Base-by-base conservation (phyloP, 2,329 filamentous ascomycete species). In the Cordyceps tenuipes region DNA sequence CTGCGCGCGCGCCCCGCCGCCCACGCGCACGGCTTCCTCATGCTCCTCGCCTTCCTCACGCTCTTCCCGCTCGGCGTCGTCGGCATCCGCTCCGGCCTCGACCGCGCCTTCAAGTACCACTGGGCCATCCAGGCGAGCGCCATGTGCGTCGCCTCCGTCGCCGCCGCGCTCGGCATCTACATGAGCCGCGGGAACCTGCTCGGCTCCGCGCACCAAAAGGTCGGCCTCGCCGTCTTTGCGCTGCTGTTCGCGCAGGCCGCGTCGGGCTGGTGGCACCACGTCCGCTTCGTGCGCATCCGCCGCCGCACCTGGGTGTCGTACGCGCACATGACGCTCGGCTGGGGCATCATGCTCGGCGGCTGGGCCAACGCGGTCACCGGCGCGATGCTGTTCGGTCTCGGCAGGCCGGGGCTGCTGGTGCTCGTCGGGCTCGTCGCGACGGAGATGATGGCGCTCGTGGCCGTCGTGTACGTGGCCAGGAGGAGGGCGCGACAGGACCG, bases 301-400 rank as follows among this genome's bases (percentile, higher is more conserved):
- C 56, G 57, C 9, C 61, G 61, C 34, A 62, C 61, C 8, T 62
- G 56, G 56, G 51, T 62, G 8, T 62, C 61, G 12, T 57, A 59
- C 44, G 47, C 31, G 31, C 61, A 62, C 51, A 62, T 62, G 60
- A 10, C 49, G 29, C 39, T 61, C 21, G 60, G 60, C 10, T 61
- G 60, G 60, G 46, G 23, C 23, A 52, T 61, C 10, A 26, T 61
- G 44, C 19, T 59, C n/a, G 60, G 60, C 31, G 60, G 60, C 9
- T 61, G 60, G 60, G 29, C 55, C 1, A 61, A 61, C 23, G 55
- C 23, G 10, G n/a, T 61, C 7, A 54, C 55, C 1, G 60, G 60
- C 29, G 34, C 55, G 13, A 54, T 41, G 23, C 23, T 61, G 19
- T 61, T 58, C 26, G 60, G 60, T 13, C 29, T 61, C 4, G 60